These are phyloP conservation scores for Rubia yunnanensis DNA, from an alignment of 257 asterid species.

Conservation along the genomic window DNA sequence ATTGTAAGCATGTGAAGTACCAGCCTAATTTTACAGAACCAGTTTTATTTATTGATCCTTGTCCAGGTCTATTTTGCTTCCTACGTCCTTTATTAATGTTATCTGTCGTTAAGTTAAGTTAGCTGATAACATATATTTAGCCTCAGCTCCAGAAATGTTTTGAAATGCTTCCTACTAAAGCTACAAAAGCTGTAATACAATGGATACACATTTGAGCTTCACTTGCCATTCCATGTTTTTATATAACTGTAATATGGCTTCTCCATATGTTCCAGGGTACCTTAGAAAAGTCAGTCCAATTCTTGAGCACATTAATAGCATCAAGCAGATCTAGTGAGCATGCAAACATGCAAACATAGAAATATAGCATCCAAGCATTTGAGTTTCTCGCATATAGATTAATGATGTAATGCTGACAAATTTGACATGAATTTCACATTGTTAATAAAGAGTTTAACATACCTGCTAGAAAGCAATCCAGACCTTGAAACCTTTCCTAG, in stretches of 20 bases:
- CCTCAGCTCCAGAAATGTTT: not conserved
- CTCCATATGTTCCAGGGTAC: not conserved
- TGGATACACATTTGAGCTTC: not conserved
- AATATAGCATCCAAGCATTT: not conserved
- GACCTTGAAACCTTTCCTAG: constrained; percentile 87
- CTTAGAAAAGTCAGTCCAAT: not conserved
- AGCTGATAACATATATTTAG: not conserved
- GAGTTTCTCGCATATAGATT: not conserved
- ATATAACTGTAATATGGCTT: not conserved
- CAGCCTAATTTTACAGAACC: not conserved
- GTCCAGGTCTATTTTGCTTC: not conserved
- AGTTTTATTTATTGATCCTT: not conserved
- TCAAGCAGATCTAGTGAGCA: not conserved
- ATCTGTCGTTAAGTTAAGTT: not conserved
- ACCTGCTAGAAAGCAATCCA: constrained; percentile 99
- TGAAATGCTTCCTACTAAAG: not conserved
- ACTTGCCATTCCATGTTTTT: not conserved
- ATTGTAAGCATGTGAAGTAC: not conserved
- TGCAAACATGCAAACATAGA: not conserved
- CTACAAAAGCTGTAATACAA: not conserved
- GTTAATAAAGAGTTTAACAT: constrained; percentile 7
- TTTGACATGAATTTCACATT: not conserved
- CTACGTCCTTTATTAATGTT: not conserved
- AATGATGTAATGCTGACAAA: not conserved
- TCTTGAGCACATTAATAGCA: not conserved